These are phyloP conservation scores for Xerocomellus dryophilus DNA, from an alignment of 768 basidiomycete species.

Conservation along the genomic window DNA sequence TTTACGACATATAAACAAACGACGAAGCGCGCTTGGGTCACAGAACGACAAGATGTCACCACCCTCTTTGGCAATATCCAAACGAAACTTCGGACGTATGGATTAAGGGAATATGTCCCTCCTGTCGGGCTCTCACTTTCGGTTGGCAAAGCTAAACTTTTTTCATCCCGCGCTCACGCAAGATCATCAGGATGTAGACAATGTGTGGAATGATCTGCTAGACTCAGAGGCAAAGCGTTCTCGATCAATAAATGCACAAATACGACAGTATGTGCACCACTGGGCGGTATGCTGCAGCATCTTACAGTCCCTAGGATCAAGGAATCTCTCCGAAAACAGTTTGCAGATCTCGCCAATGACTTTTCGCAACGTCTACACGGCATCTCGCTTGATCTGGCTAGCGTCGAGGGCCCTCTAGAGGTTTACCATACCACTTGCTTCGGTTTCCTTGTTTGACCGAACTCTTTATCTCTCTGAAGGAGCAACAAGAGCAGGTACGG, in stretches of 20 bases:
- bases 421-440: constrained; percentile 34
- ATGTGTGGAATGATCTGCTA: constrained; percentile 71
- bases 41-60: constrained; percentile 82
- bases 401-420: constrained; percentile 74
- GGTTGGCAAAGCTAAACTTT: constrained; percentile 33
- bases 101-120: constrained; percentile 80
- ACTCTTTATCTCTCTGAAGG: constrained; percentile 38
- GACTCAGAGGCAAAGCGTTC: constrained; percentile 74
- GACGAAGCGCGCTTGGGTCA: constrained; percentile 83
- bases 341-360: constrained; percentile 73
- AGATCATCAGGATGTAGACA: constrained; percentile 61
- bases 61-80: constrained; percentile 91
- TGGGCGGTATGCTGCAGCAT: neutral
- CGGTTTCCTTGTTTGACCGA: constrained; percentile 9
- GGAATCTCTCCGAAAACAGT: constrained; percentile 70
- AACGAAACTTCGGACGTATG: constrained; percentile 91
- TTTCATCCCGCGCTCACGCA: constrained; percentile 7
- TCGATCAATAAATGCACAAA: constrained; percentile 82
- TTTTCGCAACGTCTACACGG: constrained; percentile 65
- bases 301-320: constrained; percentile 60
- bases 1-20: constrained; percentile 84
- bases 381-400: constrained; percentile 70
- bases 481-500: constrained; percentile 68
- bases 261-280: constrained; percentile 66
- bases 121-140: constrained; percentile 62